These are phyloP conservation scores for Boletus sp. DNA, from an alignment of 768 basidiomycete species.

Conservation along the genomic window DNA sequence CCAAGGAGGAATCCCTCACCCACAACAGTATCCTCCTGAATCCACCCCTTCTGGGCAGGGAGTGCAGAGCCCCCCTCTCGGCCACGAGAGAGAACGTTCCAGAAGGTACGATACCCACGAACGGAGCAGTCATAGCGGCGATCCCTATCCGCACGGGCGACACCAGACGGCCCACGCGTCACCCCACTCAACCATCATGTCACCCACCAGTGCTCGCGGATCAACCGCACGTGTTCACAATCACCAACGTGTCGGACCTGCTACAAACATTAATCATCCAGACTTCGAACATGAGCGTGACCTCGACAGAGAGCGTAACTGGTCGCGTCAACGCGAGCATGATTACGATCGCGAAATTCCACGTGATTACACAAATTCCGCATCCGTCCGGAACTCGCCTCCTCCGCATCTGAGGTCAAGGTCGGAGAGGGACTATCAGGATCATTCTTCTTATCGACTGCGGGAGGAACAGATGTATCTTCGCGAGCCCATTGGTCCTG, in stretches of 20 bases:
- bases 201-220: slow-evolving; percentile 35
- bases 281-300: slow-evolving; percentile 38
- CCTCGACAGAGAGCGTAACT: slow-evolving; percentile 45
- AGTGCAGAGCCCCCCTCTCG: slow-evolving; percentile 48
- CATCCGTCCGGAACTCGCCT: slow-evolving; percentile 40
- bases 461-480: slow-evolving; percentile 29
- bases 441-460: slow-evolving; percentile 29
- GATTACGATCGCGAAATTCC: slow-evolving; percentile 38
- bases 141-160: slow-evolving; percentile 32
- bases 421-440: slow-evolving; percentile 31
- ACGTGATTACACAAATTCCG: slow-evolving; percentile 30
- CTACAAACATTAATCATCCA: slow-evolving; percentile 47
- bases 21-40: slow-evolving; percentile 48
- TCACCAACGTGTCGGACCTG: slow-evolving; percentile 68
- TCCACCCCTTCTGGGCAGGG: slow-evolving; percentile 41
- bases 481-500: slow-evolving; percentile 32
- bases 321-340: slow-evolving; percentile 40
- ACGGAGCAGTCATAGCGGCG: slow-evolving; percentile 32
- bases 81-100: slow-evolving; percentile 40
- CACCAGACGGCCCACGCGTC: slow-evolving; percentile 32
- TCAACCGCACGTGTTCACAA: slow-evolving; percentile 47
- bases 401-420: slow-evolving; percentile 38
- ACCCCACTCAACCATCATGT: slow-evolving; percentile 33
- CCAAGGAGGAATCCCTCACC: slow-evolving; percentile 38
- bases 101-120: slow-evolving; percentile 51